Evolutionary conservation across 768 basidiomycete genomes (phyloP).

Genomic region (Steccherinum ochraceum): DNA sequence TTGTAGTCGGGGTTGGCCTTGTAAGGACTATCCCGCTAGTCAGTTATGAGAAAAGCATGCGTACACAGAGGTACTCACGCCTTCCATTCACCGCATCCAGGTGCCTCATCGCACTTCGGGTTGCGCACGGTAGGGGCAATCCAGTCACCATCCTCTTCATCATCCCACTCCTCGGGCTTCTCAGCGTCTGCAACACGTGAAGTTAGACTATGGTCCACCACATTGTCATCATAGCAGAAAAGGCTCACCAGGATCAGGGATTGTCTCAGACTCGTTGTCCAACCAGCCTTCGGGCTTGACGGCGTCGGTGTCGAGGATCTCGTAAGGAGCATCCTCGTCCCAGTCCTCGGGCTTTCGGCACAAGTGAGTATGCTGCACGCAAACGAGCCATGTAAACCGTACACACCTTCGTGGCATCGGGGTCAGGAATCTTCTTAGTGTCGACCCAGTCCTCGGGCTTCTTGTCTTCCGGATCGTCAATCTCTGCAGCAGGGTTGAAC

Average conservation of each 20-base stretch:
- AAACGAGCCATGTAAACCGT: neutral
- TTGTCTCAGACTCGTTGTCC: constrained; percentile 70
- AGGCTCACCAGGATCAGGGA: constrained; percentile 79
- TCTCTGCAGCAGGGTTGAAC: constrained; percentile 90
- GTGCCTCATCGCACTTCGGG: constrained; percentile 82
- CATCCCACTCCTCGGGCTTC: constrained; percentile 99
- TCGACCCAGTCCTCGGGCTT: constrained; percentile 97
- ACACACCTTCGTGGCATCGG: constrained; percentile 72
- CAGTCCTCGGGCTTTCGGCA: constrained; percentile 79
- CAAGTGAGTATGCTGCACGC: neutral
- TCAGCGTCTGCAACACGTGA: constrained; percentile 49
- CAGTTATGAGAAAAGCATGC: neutral
- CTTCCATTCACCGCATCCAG: constrained; percentile 96
- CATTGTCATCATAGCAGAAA: neutral
- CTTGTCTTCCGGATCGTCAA: constrained; percentile 85
- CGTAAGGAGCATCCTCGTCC: constrained; percentile 95
- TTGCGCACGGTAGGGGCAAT: constrained; percentile 85
- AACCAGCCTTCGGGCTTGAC: constrained; percentile 95
- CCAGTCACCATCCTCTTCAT: constrained; percentile 99
- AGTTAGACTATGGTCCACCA: constrained; percentile 1
- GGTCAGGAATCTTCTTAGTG: constrained; percentile 75
- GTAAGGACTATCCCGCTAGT: constrained; percentile 45
- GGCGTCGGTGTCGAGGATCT: constrained; percentile 84
- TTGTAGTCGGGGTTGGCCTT: constrained; percentile 94
- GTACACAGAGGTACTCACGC: constrained; percentile 33